Conservation (phyloP, 148 eudicot genomes). For the Salicornia ramosissima region DNA sequence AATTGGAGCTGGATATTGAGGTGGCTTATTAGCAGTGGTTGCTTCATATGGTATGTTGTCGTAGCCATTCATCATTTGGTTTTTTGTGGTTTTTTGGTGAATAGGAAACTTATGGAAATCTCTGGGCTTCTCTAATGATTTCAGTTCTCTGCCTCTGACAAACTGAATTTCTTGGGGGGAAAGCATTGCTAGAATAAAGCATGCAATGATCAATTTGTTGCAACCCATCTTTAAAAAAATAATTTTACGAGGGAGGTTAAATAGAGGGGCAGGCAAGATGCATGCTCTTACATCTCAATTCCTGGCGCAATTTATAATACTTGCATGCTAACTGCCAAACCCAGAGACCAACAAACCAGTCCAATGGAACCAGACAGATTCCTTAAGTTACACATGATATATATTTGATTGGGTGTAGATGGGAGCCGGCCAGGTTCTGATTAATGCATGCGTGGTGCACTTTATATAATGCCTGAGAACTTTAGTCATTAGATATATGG, state of each 20-base stretch:
- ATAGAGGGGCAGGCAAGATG: not conserved
- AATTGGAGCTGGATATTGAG: constrained; percentile 11
- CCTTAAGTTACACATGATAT: constrained; percentile 11
- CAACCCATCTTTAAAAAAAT: constrained; percentile 24
- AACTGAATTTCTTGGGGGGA: constrained; percentile 23
- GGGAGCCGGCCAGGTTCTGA: not conserved
- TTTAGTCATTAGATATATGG: not conserved
- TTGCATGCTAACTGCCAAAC: constrained; percentile 17
- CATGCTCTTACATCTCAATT: constrained; percentile 23
- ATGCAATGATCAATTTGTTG: constrained; percentile 27
- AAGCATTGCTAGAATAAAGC: constrained; percentile 28
- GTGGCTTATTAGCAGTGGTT: constrained; percentile 3
- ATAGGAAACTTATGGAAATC: constrained; percentile 18
- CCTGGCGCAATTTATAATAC: constrained; percentile 35
- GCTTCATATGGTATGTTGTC: constrained; percentile 1
- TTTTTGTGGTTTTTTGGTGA: constrained; percentile 11
- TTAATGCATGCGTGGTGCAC: constrained; percentile 17
- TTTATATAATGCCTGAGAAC: not conserved
- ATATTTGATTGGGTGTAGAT: not conserved
- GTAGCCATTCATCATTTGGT: constrained; percentile 6
- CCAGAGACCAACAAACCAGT: constrained; percentile 13
- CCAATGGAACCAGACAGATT: constrained; percentile 33
- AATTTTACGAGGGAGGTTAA: constrained; percentile 5
- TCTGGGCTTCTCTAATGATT: constrained; percentile 21
- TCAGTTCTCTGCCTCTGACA: constrained; percentile 34